Base-by-base conservation (phyloP, 306 rosid genomes). In the Canavalia ensiformis region DNA sequence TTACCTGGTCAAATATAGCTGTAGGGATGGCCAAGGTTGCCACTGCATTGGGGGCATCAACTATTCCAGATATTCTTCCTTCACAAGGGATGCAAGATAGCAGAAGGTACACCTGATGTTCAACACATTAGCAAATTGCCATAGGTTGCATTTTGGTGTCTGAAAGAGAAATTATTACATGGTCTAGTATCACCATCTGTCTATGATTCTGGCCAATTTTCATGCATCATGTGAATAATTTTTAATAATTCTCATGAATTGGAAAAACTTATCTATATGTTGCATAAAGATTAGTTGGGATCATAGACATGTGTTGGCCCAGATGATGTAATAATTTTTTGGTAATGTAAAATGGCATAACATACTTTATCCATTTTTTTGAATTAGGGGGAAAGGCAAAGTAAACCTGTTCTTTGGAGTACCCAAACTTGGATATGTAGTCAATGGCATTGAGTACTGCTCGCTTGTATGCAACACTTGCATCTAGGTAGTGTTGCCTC, bases 11-110 rank as follows among this genome's bases (percentile, higher is more conserved):
- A 83, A 90, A 92, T 63, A 89, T 94, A 77, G 94, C 82, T 33
- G 89, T 90, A 74, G 96, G 98, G 84, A 94, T 90, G 39, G 98
- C 98, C 68, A 94, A 37, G 75, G 97, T 92, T 54, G 95, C 97
- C 30, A 83, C 75, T 71, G 98, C 97, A 88, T 94, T 92, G 13
- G 95, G 97, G 35, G 94, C 57, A 80, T 92, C 98, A 0, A 94
- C 98, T 52, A 92, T 89, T 44, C 97, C 95, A 11, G 98, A 94
- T 80, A 94, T 88, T 73, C 95, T 88, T 81, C 98, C 98, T 81
- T 92, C 97, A 58, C 97, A 92, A 2, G 97, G 97, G 66, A 89
- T 84, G 83, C 98, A 89, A 42, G 98, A 92, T 67, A 92, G 84
- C 44, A 92, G 80, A 75, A 92, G 92, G 75, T 94, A 92, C 31